Base-by-base conservation (phyloP, 352 stramenopile genomes). In the Thalassiosira tumida region DNA sequence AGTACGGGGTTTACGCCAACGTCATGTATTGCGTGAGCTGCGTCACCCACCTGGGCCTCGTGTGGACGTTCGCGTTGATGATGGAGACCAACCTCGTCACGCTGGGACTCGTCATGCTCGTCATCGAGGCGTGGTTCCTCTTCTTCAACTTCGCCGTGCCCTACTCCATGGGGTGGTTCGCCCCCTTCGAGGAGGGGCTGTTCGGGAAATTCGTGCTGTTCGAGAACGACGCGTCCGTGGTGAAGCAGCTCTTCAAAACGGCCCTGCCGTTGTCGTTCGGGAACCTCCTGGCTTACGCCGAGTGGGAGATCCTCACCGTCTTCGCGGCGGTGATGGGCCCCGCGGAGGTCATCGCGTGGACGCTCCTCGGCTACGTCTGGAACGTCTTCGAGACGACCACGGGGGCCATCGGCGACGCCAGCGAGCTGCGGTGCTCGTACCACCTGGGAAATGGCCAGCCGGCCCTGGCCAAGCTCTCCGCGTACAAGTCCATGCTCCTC, bases 331-430 rank as follows among this genome's bases (percentile, higher is more conserved):
- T 85, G 0, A 65, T 95, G 35, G 91, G 90, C 10, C 88, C 88
- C 1, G 91, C 91, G 67, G 91, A 95, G 40, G 70, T 10, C 74
- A 88, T 87, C 21, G 88, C 90, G 29, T 97, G 95, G 95, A 92
- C 88, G 73, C 70, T 97, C n/a, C 51, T 97, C 38, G 95, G 91
- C 62, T 94, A 87, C 51, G 26, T 97, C 13, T 97, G 95, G 95
- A 89, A 73, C 65, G 37, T 92, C 0, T 94, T 97, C 80, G 93
- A 96, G 77, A 78, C 82, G 31, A 82, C 86, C 15, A 95, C 84
- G 80, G 90, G 95, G 67, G 94, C 87, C n/a, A 82, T 96, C 37
- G 88, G 81, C 15, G 94, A 96, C 84, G 94, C 93, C 26, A 89
- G 88, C 47, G 93, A 95, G 86, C 82, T 96, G 15, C 89, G 95